Evolutionary conservation across 257 asterid genomes (phyloP), one percentile per base, ranked within the genome.

Genomic region (Coffea canephora): DNA sequence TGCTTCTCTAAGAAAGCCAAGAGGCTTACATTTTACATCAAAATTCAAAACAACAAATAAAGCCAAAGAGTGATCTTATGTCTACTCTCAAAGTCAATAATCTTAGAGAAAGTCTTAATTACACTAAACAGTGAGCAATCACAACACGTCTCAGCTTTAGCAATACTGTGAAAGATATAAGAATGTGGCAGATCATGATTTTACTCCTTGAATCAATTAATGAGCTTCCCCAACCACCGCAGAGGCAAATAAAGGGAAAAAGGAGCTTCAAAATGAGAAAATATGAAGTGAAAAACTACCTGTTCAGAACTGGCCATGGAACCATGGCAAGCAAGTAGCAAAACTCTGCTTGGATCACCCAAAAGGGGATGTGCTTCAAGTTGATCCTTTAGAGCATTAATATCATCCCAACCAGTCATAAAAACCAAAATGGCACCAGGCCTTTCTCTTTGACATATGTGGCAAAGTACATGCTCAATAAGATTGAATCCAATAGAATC

Each of bases 341-440:
- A 85, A 85, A 91, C 97, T 21, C 83, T 89, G 77, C 79, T 86
- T 61, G 91, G 67, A 86, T 93, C 96, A 85, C 99, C 99, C 77
- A 95, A 77, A 45, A 93, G 74, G 78, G 90, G 89, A 91, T 93
- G 94, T 83, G 88, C 87, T 83, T 83, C 92, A 77, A 95, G 97
- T 88, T 93, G 91, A 59, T 95, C 94, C 83, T 90, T 95, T 81
- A 95, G 85, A 71, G 99, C 89, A 73, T 77, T 85, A 83, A 95
- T 95, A 85, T 95, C 98, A 61, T 95, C 99, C 99, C 99, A 95
- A 66, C 99, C 99, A 19, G 99, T 95, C 92, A 95, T 81, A 84
- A 93, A 95, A 84, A 95, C 93, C 83, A 95, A 87, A 80, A 91
- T 92, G 88, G 99, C 96, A 83, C 98, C 99, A 72, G 93, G 90